Percentiles rank a stretch among this genome's conserved stretches.
These are phyloP conservation scores for Claviceps humidiphila DNA, from an alignment of 2,329 filamentous ascomycete genomes.

Conservation along the genomic window DNA sequence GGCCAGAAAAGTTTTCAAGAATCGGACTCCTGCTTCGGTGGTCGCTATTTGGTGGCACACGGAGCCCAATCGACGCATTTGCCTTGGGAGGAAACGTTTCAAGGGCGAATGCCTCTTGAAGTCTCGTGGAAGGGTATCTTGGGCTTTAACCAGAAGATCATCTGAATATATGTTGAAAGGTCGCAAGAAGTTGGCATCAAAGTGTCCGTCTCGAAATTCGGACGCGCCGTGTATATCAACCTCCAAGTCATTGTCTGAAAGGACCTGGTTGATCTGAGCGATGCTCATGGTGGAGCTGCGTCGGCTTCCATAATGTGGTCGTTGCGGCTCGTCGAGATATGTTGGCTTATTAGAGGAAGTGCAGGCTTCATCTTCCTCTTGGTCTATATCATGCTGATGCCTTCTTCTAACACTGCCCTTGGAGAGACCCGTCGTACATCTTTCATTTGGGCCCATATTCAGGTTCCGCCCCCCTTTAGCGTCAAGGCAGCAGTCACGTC, in stretches of 20 bases:
- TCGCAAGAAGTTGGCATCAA: constrained; percentile 34
- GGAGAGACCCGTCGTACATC: background rate
- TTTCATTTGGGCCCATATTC: background rate
- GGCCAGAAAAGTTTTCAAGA: constrained; percentile 40
- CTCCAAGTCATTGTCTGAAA: constrained; percentile 21
- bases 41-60: constrained; percentile 28
- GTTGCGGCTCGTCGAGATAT: constrained; percentile 7
- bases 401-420: background rate
- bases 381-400: background rate
- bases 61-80: constrained; percentile 29
- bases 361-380: background rate
- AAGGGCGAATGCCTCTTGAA: constrained; percentile 34
- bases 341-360: constrained; percentile 5
- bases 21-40: constrained; percentile 36
- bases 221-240: constrained; percentile 28
- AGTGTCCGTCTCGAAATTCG: constrained; percentile 33
- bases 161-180: constrained; percentile 24
- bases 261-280: constrained; percentile 20
- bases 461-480: background rate
- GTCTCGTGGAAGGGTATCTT: constrained; percentile 30
- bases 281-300: constrained; percentile 18
- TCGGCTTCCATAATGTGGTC: constrained; percentile 4
- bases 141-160: constrained; percentile 26
- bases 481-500: background rate
- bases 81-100: constrained; percentile 32